A percentile compares a stretch with the other conserved stretches of the same genome.
Conservation (phyloP, 305 asterid species). For the Fraxinus ornus region DNA sequence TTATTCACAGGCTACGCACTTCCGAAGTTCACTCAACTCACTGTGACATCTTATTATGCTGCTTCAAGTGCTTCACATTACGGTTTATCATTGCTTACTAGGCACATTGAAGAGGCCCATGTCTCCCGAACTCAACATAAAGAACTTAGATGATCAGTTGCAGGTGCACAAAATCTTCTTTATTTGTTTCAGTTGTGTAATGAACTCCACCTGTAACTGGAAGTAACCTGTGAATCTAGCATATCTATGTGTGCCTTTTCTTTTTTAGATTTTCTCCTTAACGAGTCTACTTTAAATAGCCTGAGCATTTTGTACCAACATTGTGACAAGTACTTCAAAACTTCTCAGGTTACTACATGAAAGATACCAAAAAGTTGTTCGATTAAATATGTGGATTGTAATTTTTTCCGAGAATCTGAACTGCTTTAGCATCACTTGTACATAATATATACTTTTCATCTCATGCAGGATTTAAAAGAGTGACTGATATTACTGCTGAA, state of each 20-base stretch:
- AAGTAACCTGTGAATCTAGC: slow-evolving; percentile 7
- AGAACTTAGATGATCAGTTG: slow-evolving; percentile 39
- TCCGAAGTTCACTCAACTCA: slow-evolving; percentile 57
- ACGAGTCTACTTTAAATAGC: neutral
- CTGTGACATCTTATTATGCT: slow-evolving; percentile 49
- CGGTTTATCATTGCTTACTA: slow-evolving; percentile 46
- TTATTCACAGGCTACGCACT: slow-evolving; percentile 57
- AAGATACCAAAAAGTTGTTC: neutral
- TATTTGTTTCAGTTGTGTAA: slow-evolving; percentile 28
- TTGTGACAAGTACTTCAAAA: neutral
- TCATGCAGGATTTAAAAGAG: neutral
- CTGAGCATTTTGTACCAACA: neutral
- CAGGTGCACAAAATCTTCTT: slow-evolving; percentile 30
- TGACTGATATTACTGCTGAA: neutral
- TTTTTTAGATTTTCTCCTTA: neutral
- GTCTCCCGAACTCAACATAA: slow-evolving; percentile 22
- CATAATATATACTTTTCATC: neutral
- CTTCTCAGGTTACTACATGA: neutral
- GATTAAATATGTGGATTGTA: neutral
- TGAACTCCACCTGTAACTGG: slow-evolving; percentile 13
- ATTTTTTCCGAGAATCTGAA: neutral
- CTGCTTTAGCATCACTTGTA: neutral
- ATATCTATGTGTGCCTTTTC: neutral
- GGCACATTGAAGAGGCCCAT: slow-evolving; percentile 36
- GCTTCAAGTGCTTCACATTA: slow-evolving; percentile 48